Percentiles rank a stretch among this genome's conserved stretches.
phyloP scores from a whole-genome alignment of 208 protist species.

The Herpetomonas tarakana region DNA sequence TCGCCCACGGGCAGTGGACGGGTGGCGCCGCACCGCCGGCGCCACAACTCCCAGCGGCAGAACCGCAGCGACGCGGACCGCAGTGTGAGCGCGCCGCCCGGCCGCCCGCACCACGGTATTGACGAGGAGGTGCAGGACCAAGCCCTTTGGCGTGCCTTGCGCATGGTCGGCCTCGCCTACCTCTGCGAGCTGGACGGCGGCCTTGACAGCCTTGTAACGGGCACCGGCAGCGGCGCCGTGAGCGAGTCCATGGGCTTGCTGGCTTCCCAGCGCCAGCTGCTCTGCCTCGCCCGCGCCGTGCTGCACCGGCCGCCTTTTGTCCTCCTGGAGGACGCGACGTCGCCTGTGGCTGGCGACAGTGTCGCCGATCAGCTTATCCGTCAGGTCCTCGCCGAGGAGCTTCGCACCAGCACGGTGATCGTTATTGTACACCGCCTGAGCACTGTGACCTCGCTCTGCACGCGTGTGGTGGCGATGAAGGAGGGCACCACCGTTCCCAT shows the following conservation, averaged over 20 bases:
- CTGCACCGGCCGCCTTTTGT: conserved; percentile 84
- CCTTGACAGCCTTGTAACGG: conserved; percentile 28
- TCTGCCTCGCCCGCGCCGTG: conserved; percentile 94
- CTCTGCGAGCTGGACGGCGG: conserved; percentile 32
- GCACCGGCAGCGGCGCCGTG: conserved; percentile 46
- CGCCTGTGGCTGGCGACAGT: conserved; percentile 57
- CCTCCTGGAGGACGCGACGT: conserved; percentile 93
- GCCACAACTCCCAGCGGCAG: neutral
- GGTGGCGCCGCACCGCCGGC: too few species aligned
- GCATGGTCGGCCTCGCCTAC: conserved; percentile 30
- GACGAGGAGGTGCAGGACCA: conserved; percentile 20
- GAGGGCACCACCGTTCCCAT: conserved; percentile 30
- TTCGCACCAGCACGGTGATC: conserved; percentile 90
- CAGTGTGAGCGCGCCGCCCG: neutral
- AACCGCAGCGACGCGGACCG: too few species aligned
- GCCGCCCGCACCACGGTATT: neutral
- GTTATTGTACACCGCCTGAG: conserved; percentile 95
- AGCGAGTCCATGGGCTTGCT: conserved; percentile 57
- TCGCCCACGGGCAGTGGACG: neutral
- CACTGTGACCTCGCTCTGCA: conserved; percentile 87
- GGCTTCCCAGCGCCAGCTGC: conserved; percentile 90
- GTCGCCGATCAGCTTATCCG: conserved; percentile 82
- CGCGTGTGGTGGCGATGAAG: conserved; percentile 79
- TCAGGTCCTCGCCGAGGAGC: conserved; percentile 73
- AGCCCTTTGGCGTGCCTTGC: conserved; percentile 47